Percentiles rank a stretch among this genome's conserved stretches.
Evolutionary conservation across 1,284 basidiomycete genomes (phyloP).

Genomic region (Ganoderma resinaceum): DNA sequence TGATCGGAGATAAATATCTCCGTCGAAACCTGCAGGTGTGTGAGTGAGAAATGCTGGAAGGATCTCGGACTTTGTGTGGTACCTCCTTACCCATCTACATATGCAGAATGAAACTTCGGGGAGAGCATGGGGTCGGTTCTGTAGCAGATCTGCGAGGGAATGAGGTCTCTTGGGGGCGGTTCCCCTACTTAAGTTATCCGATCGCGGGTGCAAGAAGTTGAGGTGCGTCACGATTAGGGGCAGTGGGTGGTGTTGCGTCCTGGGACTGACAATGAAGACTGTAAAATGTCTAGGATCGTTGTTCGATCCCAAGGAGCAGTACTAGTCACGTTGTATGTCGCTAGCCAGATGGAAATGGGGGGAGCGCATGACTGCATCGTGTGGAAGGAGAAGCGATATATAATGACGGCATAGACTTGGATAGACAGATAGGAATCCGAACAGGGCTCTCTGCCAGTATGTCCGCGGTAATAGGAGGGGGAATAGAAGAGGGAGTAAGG

Average conservation of each 20-base stretch:
- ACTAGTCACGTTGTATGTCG: not conserved
- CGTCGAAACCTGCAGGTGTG: not conserved
- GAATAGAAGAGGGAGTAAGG: not conserved
- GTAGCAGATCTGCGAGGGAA: not conserved
- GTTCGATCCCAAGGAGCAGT: not conserved
- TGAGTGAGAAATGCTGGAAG: not conserved
- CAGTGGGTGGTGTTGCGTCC: not conserved
- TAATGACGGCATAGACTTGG: conserved; percentile 15
- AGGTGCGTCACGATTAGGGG: not conserved
- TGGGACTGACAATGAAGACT: not conserved
- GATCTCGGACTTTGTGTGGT: not conserved
- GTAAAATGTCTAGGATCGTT: not conserved
- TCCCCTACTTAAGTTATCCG: not conserved
- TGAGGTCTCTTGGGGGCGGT: not conserved
- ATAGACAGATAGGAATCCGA: conserved; percentile 4
- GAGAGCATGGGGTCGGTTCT: not conserved
- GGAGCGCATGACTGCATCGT: conserved; percentile 10
- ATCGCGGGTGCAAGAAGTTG: not conserved
- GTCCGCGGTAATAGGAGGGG: not conserved
- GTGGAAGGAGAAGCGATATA: conserved; percentile 1
- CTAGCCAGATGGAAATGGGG: conserved; percentile 1
- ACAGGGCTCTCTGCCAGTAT: not conserved
- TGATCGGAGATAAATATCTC: not conserved
- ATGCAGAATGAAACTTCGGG: not conserved
- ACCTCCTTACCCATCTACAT: not conserved